Conservation (phyloP, 257 asterid species). For the Solanum lignicaule region DNA sequence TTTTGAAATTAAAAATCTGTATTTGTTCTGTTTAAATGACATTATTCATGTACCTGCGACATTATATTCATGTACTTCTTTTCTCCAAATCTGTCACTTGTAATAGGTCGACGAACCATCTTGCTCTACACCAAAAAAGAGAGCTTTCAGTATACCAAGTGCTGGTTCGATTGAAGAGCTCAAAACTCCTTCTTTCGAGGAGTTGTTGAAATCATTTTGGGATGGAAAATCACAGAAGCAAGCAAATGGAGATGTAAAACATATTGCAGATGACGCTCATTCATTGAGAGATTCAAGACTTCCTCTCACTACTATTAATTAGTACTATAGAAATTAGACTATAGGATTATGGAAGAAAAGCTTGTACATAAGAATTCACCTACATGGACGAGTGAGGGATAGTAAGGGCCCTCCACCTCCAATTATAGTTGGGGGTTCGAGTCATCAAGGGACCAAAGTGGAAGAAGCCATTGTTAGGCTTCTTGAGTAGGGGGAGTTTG, state of each 20-base stretch:
- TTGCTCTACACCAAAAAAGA: slow-evolving; percentile 68
- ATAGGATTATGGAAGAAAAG: background rate
- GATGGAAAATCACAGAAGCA: slow-evolving; percentile 66
- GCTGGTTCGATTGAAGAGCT: slow-evolving; percentile 76
- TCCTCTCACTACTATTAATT: slow-evolving; percentile 77
- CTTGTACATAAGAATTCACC: slow-evolving; percentile 13
- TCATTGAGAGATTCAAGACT: slow-evolving; percentile 60
- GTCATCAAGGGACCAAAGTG: background rate
- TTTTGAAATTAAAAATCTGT: too few relatives aligned
- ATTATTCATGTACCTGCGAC: background rate
- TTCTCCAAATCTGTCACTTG: background rate
- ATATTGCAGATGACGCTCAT: slow-evolving; percentile 41
- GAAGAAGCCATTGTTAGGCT: background rate
- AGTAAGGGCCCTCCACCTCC: slow-evolving; percentile 1
- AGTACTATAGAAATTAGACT: background rate
- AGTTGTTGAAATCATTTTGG: slow-evolving; percentile 69
- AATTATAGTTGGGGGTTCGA: background rate
- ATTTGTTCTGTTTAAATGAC: background rate
- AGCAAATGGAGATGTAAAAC: slow-evolving; percentile 70
- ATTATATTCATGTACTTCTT: background rate
- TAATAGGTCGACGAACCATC: slow-evolving; percentile 85
- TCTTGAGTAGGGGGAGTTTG: background rate
- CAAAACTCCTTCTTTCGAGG: slow-evolving; percentile 75
- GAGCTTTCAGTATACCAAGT: slow-evolving; percentile 62
- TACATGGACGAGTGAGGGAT: background rate